Conservation (phyloP, 202 grass and related monocot genomes). For the Schoenoplectus tabernaemontani region DNA sequence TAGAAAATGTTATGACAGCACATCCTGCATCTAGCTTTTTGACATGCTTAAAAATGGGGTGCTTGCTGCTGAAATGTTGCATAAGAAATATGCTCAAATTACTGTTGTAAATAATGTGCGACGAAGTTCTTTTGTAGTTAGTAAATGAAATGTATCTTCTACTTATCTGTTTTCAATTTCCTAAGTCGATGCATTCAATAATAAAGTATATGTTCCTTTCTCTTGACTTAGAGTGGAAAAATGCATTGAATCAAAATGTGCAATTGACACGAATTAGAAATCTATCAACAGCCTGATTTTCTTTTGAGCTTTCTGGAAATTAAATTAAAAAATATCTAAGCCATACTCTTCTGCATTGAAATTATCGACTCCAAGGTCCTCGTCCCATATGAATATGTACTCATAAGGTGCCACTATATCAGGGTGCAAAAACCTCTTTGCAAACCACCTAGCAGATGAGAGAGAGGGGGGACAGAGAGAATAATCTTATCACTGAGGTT, state of each 20-base stretch:
- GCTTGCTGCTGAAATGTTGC: too few relatives aligned
- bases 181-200: neutral
- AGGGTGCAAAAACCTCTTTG: conserved; percentile 81
- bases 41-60: neutral
- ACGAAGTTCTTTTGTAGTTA: neutral
- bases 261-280: neutral
- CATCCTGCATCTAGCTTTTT: neutral
- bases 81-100: neutral
- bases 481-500: neutral
- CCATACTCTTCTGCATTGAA: conserved; percentile 52
- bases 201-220: neutral
- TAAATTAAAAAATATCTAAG: neutral
- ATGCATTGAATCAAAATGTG: neutral
- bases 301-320: neutral
- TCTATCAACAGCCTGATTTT: neutral
- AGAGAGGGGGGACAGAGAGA: neutral
- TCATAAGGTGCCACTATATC: conserved; percentile 57
- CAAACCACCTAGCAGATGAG: conserved; percentile 55
- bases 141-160: neutral
- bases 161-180: neutral
- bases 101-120: neutral
- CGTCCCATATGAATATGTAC: conserved; percentile 76
- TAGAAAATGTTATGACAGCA: neutral
- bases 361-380: conserved; percentile 43
- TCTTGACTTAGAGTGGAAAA: neutral